Evolutionary conservation across 2,329 filamentous ascomycete species (phyloP), one percentile per base, ranked within the genome.

Genomic region (Chaetomiaceae sp.): DNA sequence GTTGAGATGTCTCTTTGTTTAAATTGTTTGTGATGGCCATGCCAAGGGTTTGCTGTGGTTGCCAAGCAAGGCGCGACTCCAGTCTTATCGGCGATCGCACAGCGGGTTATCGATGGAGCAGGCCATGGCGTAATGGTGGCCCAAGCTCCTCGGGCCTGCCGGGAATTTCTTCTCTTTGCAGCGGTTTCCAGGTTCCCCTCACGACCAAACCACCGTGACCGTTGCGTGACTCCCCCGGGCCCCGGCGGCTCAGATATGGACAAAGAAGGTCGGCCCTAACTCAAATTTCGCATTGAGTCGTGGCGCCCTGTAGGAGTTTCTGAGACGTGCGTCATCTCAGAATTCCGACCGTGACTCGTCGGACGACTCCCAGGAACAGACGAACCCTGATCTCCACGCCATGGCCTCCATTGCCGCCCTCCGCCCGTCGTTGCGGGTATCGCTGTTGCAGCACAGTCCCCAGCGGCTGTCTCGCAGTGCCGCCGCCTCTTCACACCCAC

Each of bases 381-480:
- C 4, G 23, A 37, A n/a, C 8, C 6, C 20, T 20, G 20, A 19
- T 43, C 44, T 40, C 57, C 53, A 31, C 7, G 61, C 56, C 54
- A 80, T 80, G 78, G 71, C 72, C 46, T 69, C 72, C 42, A 59
- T 72, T 49, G 66, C 71, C 53, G 63, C 76, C 51, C 66, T 75
- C 61, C 73, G 73, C 65, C 71, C 73, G 27, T 7, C 27, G 51
- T 58, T 70, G 46, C 69, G 75, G 62, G 68, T 64, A 50, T 68
- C 69, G 29, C 61, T 77, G 31, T 67, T 69, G 42, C 70, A 70
- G 61, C 70, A 68, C 57, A 63, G 63, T 55, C 59, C 68, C 47
- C 69, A 64, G 47, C 61, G 63, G 12, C n/a, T 58, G 47, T 65
- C 65, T 11, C 27, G 27, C 55, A 66, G 65, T 54, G 60, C 34